Base-by-base conservation (phyloP, 1,284 basidiomycete species). In the Trametes pubescens region DNA sequence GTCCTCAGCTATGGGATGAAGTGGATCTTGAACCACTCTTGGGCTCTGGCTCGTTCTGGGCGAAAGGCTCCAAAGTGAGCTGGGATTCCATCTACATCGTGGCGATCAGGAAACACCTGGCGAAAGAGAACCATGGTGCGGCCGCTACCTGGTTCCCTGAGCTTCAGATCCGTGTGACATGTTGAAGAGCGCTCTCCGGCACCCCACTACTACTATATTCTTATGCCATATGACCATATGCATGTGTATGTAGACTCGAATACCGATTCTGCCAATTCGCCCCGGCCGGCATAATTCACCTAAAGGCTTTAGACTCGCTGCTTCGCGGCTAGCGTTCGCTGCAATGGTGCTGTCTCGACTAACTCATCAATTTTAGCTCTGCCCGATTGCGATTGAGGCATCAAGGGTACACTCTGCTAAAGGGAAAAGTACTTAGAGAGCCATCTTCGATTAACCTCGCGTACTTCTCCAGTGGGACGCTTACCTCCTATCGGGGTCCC, bases 131-230 rank as follows among this genome's bases (percentile, higher is more conserved):
- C 10, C 47, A 57, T 18, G 56, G 56, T 2, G 24, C 22, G n/a
- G 11, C n/a, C 56, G 47, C 34, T 32, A 32, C 8, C 29, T 57
- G 46, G 56, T 57, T 57, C 32, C 56, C 46, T 18, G 56, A 38
- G 48, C 47, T 57, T 13, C 47, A 57, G 35, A 13, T 57, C 7
- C 47, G 48, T 5, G 48, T 57, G 10, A 53, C 51, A 24, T 24
- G 53, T 11, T 44, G 40, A 44, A 10, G 18, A 38, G 14, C 14
- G 10, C 10, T 5, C 11, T 38, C 37, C 37, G 10, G 37, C 4
- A 11, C 10, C 14, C 14, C 37, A 13, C 11, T 38, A 24, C 18
- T 29, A 14, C 18, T 26, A 44, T 53, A 38, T 24, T 9, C 18
- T 24, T 26, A 53, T 53, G 22, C 21, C 7, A 0, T 37, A 24